These are phyloP conservation scores for Neonectria neomacrospora DNA, from an alignment of 2,329 filamentous ascomycete genomes.

Conservation along the genomic window DNA sequence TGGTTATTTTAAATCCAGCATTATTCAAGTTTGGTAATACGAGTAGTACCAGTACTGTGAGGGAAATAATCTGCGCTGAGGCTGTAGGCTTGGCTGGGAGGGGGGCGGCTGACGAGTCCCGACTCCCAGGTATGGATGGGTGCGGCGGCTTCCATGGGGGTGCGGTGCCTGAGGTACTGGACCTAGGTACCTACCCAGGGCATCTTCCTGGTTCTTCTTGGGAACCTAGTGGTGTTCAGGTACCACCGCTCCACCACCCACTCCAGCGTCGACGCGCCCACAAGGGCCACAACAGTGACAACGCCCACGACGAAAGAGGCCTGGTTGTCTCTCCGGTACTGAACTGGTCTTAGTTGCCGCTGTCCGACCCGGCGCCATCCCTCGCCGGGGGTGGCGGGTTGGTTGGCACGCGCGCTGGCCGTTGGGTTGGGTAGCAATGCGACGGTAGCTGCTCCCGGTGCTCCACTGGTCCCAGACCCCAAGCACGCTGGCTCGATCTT, in stretches of 20 bases:
- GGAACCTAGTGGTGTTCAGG: constrained; percentile 11
- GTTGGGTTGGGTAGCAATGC: constrained; percentile 45
- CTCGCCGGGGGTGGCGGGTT: neutral
- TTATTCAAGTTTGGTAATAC: neutral
- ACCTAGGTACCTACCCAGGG: too few relatives aligned
- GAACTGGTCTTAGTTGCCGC: constrained; percentile 26
- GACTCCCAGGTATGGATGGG: neutral
- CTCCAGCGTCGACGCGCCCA: neutral
- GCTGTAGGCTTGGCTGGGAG: neutral
- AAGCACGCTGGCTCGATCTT: constrained; percentile 27
- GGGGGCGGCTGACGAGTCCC: constrained; percentile 20
- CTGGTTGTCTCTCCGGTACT: constrained; percentile 15
- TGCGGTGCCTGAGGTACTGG: constrained; percentile 11
- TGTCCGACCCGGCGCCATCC: constrained; percentile 24
- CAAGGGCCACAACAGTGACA: neutral
- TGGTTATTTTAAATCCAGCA: neutral
- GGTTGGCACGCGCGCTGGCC: constrained; percentile 1
- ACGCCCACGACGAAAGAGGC: neutral
- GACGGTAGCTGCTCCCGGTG: constrained; percentile 37
- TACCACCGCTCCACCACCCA: constrained; percentile 10
- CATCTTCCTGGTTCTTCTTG: neutral
- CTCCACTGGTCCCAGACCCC: neutral
- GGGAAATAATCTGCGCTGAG: neutral
- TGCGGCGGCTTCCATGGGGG: neutral
- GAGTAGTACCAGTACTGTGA: neutral